phyloP scores from a whole-genome alignment of 2,329 filamentous ascomycete species.

The Aspergillus fructus region DNA sequence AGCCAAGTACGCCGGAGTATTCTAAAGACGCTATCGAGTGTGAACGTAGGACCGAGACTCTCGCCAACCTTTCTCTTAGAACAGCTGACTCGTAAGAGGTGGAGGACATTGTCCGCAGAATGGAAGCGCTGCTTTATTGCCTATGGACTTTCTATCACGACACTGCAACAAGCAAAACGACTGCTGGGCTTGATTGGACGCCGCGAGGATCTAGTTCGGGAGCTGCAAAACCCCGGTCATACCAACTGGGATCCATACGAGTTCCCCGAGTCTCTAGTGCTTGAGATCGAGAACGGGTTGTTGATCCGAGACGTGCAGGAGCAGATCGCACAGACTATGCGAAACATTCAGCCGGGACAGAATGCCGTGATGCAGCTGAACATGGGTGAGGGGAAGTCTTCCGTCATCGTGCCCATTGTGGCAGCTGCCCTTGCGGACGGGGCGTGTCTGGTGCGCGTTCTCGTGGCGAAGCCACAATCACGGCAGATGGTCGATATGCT shows the following conservation, averaged over 20 bases:
- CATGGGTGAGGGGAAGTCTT: constrained; percentile 71
- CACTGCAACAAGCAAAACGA: constrained; percentile 29
- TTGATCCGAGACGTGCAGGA: constrained; percentile 61
- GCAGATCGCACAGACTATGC: constrained; percentile 60
- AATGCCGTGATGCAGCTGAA: constrained; percentile 66
- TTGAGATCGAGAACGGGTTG: constrained; percentile 65
- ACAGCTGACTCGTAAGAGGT: constrained; percentile 21
- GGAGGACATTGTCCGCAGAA: constrained; percentile 3
- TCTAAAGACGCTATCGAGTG: constrained; percentile 1
- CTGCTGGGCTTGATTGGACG: constrained; percentile 18
- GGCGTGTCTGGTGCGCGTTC: constrained; percentile 52
- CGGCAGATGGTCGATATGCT: constrained; percentile 56
- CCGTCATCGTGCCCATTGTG: constrained; percentile 67
- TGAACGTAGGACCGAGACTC: constrained; percentile 20
- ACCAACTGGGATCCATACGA: constrained; percentile 54
- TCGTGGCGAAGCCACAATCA: constrained; percentile 62
- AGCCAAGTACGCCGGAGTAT: neutral
- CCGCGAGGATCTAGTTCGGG: constrained; percentile 23
- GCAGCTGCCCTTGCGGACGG: constrained; percentile 54
- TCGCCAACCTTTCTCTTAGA: constrained; percentile 22
- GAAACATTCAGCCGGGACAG: constrained; percentile 26
- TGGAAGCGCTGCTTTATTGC: constrained; percentile 24
- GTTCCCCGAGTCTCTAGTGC: constrained; percentile 60
- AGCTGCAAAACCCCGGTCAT: constrained; percentile 54
- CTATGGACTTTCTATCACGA: constrained; percentile 29